Percentiles rank a stretch among this genome's conserved stretches.
phyloP scores from a whole-genome alignment of 257 asterid species.

The Rhazya stricta region DNA sequence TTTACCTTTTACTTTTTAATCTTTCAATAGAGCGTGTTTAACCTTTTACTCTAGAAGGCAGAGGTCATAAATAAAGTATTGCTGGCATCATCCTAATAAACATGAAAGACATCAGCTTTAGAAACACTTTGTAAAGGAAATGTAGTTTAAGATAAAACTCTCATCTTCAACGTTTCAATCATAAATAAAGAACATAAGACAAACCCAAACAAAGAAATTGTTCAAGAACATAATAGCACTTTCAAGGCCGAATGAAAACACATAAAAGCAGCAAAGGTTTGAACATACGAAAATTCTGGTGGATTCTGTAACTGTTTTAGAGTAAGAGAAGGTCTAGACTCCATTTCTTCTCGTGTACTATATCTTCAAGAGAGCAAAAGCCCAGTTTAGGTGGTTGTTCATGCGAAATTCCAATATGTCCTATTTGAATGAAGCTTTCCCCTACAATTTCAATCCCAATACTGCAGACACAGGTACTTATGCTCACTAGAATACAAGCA shows the following conservation, averaged over 20 bases:
- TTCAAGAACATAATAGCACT: too few species aligned
- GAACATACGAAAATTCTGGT: background rate
- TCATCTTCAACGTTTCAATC: background rate
- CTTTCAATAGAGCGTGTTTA: background rate
- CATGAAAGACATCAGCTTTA: background rate
- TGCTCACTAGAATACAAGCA: background rate
- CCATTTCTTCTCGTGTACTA: too few species aligned
- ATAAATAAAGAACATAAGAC: background rate
- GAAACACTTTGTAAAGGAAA: background rate
- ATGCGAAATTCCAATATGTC: background rate
- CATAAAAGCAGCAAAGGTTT: background rate
- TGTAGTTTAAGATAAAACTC: background rate
- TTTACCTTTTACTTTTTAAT: background rate
- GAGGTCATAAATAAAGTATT: background rate
- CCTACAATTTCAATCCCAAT: background rate
- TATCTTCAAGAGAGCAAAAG: background rate
- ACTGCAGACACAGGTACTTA: background rate
- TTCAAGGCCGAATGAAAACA: too few species aligned
- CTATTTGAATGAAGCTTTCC: background rate
- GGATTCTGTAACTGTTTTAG: background rate
- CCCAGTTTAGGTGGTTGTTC: background rate
- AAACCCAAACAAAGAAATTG: background rate
- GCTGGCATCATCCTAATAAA: background rate
- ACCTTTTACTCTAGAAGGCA: background rate
- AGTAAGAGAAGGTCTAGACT: background rate